A percentile compares a stretch with the other conserved stretches of the same genome.
Conservation (phyloP, 2,329 filamentous ascomycete species). For the Diaporthe ampelina region DNA sequence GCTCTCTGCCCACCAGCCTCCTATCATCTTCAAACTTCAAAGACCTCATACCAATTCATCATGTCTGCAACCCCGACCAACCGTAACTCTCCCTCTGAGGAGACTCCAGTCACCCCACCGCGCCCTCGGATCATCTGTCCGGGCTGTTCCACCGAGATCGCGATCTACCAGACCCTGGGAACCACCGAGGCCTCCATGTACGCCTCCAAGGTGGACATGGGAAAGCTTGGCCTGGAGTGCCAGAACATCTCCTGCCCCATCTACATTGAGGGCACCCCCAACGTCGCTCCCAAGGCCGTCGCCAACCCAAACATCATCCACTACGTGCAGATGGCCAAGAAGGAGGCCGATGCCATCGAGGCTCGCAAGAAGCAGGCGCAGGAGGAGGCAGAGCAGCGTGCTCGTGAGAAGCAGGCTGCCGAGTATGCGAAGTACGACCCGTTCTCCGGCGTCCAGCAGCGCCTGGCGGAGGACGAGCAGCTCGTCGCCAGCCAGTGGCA, state of each 20-base stretch:
- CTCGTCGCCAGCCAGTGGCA: neutral
- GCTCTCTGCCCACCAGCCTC: no score
- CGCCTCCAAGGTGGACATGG: neutral
- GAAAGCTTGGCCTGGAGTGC: neutral
- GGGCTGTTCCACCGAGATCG: no score
- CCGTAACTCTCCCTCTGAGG: neutral
- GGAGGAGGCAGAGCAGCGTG: neutral
- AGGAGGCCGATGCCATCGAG: neutral
- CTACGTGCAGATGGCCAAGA: neutral
- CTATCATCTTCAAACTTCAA: no score
- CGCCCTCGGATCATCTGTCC: neutral
- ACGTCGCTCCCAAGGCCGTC: fast-evolving
- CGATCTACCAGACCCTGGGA: neutral
- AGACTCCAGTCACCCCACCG: neutral
- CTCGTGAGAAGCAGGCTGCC: no score
- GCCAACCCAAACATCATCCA: neutral
- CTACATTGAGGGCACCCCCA: neutral
- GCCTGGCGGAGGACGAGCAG: neutral
- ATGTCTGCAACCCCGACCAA: neutral
- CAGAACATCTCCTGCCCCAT: neutral
- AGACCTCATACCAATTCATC: no score
- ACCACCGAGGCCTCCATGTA: neutral
- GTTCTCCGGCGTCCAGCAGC: neutral
- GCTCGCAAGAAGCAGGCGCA: neutral
- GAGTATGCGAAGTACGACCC: no score